These are phyloP conservation scores for Xanthoconium stramineum DNA, from an alignment of 768 basidiomycete species.

Conservation along the genomic window DNA sequence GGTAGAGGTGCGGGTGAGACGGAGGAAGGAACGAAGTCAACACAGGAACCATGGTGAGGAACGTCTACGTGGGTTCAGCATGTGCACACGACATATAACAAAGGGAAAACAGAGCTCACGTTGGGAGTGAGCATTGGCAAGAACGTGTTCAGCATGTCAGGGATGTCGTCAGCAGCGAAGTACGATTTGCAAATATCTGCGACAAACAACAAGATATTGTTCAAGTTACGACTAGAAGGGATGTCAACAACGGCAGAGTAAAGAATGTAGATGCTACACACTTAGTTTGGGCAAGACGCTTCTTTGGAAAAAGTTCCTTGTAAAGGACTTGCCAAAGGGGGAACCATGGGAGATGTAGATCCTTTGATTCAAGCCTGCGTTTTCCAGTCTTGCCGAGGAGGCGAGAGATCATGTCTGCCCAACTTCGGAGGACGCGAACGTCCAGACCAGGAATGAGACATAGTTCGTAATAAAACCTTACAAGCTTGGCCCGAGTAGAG, in stretches of 20 bases:
- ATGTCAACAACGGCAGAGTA: constrained; percentile 7
- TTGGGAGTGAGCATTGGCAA: constrained; percentile 69
- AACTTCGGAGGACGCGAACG: constrained; percentile 63
- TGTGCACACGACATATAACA: background rate
- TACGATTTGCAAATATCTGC: constrained; percentile 73
- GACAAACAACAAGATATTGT: constrained; percentile 70
- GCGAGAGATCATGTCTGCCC: constrained; percentile 77
- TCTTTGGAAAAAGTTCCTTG: constrained; percentile 74
- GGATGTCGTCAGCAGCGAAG: constrained; percentile 62
- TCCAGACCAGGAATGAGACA: constrained; percentile 75
- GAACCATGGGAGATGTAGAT: constrained; percentile 69
- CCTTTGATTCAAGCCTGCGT: constrained; percentile 62
- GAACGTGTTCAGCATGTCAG: constrained; percentile 67
- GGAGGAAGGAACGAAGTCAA: constrained; percentile 76
- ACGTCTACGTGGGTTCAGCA: constrained; percentile 41
- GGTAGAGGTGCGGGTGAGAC: constrained; percentile 59
- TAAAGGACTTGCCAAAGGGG: constrained; percentile 74
- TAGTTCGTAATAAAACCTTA: constrained; percentile 74
- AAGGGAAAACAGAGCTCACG: constrained; percentile 38
- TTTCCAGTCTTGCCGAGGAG: constrained; percentile 66
- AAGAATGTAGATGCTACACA: constrained; percentile 33
- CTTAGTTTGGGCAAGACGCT: constrained; percentile 56
- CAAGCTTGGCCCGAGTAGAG: constrained; percentile 67
- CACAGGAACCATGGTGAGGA: constrained; percentile 71
- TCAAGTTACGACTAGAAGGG: constrained; percentile 50